These are phyloP conservation scores for Serendipita sp. DNA, from an alignment of 768 basidiomycete genomes.

Conservation along the genomic window DNA sequence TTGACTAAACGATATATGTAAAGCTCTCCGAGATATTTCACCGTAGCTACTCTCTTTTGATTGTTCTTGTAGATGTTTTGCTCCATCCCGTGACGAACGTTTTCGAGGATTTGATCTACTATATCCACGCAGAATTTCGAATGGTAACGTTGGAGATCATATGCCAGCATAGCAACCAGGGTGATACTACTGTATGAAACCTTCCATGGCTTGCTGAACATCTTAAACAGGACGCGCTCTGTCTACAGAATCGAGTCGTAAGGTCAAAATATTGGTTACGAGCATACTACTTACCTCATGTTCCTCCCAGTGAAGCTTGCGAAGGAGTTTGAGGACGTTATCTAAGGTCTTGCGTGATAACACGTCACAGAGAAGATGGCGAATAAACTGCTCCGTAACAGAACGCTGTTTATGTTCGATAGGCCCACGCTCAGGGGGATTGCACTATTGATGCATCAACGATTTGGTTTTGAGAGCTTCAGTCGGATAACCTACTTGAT, in stretches of 20 bases:
- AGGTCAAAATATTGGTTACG: neutral
- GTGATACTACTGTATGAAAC: conserved; percentile 83
- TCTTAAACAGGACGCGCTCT: conserved; percentile 54
- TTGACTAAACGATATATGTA: conserved; percentile 91
- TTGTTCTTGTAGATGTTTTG: conserved; percentile 91
- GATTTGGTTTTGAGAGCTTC: conserved; percentile 4
- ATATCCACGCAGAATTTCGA: conserved; percentile 75
- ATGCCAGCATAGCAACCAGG: conserved; percentile 83
- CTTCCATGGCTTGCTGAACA: conserved; percentile 98
- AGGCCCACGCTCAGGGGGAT: conserved; percentile 86
- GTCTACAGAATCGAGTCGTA: conserved; percentile 21
- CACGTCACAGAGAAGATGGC: conserved; percentile 88
- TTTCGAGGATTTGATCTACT: conserved; percentile 90
- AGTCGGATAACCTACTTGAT: conserved; percentile 42
- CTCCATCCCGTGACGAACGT: conserved; percentile 79
- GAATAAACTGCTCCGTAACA: conserved; percentile 84
- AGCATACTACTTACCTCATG: conserved; percentile 19
- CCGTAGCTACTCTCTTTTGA: conserved; percentile 76
- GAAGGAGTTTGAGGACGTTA: conserved; percentile 81
- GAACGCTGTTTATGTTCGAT: conserved; percentile 71
- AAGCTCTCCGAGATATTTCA: conserved; percentile 92
- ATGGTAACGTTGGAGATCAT: conserved; percentile 87
- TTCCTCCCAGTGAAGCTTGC: conserved; percentile 96
- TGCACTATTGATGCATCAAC: conserved; percentile 43
- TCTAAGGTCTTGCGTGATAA: conserved; percentile 88